These are phyloP conservation scores for Melaleuca quinquenervia DNA, from an alignment of 345 rosid species.

Conservation along the genomic window DNA sequence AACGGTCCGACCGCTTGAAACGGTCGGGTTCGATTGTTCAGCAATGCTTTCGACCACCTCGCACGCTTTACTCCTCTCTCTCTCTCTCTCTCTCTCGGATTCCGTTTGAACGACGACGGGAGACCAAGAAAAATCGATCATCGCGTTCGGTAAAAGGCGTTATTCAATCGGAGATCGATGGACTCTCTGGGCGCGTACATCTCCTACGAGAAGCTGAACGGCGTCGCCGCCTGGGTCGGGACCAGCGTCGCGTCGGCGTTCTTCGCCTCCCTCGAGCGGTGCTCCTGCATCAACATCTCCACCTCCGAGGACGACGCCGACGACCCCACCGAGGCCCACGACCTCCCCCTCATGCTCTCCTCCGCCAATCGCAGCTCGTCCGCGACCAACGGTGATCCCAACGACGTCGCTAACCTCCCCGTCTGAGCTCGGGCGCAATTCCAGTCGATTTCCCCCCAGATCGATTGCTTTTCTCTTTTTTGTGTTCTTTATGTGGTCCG, in stretches of 20 bases:
- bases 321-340: slow-evolving; percentile 22
- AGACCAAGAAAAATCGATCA: background rate
- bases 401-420: slow-evolving; percentile 16
- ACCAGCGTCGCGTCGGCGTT: slow-evolving; percentile 36
- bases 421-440: background rate
- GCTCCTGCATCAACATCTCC: slow-evolving; percentile 38
- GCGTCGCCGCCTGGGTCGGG: slow-evolving; percentile 27
- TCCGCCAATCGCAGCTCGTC: slow-evolving; percentile 6
- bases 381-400: background rate
- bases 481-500: background rate
- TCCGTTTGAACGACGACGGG: background rate
- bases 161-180: slow-evolving; percentile 1
- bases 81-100: background rate
- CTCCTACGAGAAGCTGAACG: slow-evolving; percentile 29
- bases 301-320: slow-evolving; percentile 31
- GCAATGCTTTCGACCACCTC: background rate
- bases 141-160: background rate
- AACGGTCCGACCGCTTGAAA: background rate
- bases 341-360: slow-evolving; percentile 30
- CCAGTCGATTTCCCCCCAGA: background rate
- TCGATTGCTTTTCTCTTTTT: background rate
- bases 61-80: background rate
- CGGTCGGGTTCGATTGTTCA: background rate
- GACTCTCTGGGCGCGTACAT: slow-evolving; percentile 14
- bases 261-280: slow-evolving; percentile 39